phyloP scores from a whole-genome alignment of 2,329 filamentous ascomycete genomes.

The Fusarium lyarnte region DNA sequence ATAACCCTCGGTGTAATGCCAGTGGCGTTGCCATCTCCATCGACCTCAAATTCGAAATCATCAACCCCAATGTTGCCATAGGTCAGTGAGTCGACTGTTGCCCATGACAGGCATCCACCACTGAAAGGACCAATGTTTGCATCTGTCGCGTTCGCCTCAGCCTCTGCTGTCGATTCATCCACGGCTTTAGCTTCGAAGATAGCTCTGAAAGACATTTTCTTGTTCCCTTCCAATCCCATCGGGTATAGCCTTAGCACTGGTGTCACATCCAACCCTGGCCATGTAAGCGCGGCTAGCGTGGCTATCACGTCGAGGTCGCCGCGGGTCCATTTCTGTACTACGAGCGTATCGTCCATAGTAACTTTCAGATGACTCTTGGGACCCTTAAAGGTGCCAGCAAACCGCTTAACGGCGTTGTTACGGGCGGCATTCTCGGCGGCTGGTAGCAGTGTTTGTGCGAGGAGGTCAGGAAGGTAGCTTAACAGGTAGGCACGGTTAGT shows the following conservation, averaged over 20 bases:
- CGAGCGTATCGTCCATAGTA: neutral
- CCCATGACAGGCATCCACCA: neutral
- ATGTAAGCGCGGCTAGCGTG: neutral
- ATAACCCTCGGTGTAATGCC: neutral
- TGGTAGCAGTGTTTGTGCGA: neutral
- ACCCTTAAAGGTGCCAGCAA: neutral
- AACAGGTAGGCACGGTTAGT: neutral
- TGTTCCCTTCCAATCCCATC: neutral
- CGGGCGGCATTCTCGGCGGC: neutral
- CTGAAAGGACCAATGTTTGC: neutral
- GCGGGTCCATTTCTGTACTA: constrained; percentile 1
- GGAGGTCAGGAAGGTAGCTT: neutral
- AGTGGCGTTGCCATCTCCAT: neutral
- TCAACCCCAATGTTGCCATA: constrained; percentile 7
- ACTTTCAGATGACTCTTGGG: neutral
- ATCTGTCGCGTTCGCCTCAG: neutral
- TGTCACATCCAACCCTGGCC: neutral
- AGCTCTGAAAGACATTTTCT: neutral
- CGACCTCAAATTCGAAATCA: constrained; percentile 13
- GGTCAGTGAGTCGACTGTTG: neutral
- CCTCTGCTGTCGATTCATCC: fast-evolving
- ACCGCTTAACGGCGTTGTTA: fast-evolving
- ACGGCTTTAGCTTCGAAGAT: neutral
- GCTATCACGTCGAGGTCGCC: neutral
- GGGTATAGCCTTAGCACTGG: neutral